Base-by-base conservation (phyloP, 2,329 filamentous ascomycete species). In the Colletotrichum caudatum region DNA sequence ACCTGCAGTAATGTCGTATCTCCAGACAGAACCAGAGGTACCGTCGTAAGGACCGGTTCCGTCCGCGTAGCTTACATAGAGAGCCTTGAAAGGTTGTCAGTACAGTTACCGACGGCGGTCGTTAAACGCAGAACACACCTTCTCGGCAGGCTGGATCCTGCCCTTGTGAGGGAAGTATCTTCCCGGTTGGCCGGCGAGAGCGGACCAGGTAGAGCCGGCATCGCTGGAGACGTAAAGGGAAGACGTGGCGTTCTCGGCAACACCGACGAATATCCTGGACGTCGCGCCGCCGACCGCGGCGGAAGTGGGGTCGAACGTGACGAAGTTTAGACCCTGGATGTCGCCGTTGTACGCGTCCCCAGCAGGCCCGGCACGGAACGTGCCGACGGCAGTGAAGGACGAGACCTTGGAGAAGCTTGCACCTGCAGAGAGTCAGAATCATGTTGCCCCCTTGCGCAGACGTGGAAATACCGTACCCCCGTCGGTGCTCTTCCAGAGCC, bases 1-100 rank as follows among this genome's bases (percentile, higher is more conserved):
- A 26, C 78, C 78, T 2, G 79, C 79, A 0, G 82, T 76, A 53
- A 90, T 83, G 65, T 88, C 84, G 73, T 89, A 90, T 66, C 86
- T 84, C 73, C 86, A 87, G 0, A 90, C 85, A 0, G 82, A 85
- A 26, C 88, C 88, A 2, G 80, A 75, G 0, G 81, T 84, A 14
- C 88, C 88, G 69, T 90, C 88, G 65, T 89, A 90, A 1, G 88
- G 88, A 0, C 88, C 88, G 0, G 82, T 83, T 0, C 86, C 87
- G 64, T 90, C 84, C 29, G 82, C 83, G 75, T 90, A 90, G 0
- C 84, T 86, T 7, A 90, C 74, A 72, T 90, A 90, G 0, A 90
- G 78, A 0, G 84, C 71, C 69, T 71, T 12, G 0, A 12, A 2
- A 79, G 74, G 0, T 80, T 83, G 12, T 87, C 87, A 71, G 89